Percentiles rank a stretch among this genome's conserved stretches.
These are phyloP conservation scores for Candida maris DNA, from an alignment of 805 yeast genomes.

Conservation along the genomic window DNA sequence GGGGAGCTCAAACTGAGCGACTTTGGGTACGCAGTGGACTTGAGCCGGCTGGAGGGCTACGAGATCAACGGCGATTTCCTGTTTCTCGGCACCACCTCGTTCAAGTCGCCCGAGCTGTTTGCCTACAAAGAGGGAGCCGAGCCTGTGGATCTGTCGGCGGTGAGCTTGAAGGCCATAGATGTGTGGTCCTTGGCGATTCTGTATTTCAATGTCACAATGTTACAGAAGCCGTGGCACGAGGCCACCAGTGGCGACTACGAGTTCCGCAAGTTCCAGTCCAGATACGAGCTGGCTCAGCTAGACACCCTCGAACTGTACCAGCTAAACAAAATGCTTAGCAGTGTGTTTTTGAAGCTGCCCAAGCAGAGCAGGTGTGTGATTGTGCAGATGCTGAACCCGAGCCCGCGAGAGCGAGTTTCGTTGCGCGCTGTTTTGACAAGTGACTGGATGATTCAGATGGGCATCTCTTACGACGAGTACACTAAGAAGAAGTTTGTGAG, in stretches of 20 bases:
- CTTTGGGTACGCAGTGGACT: constrained; percentile 47
- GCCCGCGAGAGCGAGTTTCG: constrained; percentile 19
- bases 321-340: constrained; percentile 11
- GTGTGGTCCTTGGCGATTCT: constrained; percentile 51
- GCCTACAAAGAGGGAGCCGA: constrained; percentile 6
- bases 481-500: constrained; percentile 10
- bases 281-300: constrained; percentile 12
- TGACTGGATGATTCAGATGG: constrained; percentile 32
- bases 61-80: constrained; percentile 22
- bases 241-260: constrained; percentile 32
- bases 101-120: constrained; percentile 52
- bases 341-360: constrained; percentile 14
- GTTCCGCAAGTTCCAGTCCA: constrained; percentile 17
- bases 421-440: constrained; percentile 19
- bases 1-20: constrained; percentile 47
- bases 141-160: constrained; percentile 10
- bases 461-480: constrained; percentile 17
- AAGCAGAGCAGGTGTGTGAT: constrained; percentile 13
- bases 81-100: constrained; percentile 48
- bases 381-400: constrained; percentile 31
- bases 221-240: constrained; percentile 47
- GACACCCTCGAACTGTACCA: constrained; percentile 19
- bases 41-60: constrained; percentile 21
- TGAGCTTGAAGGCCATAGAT: constrained; percentile 39
- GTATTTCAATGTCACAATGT: constrained; percentile 41